Evolutionary conservation across 177 flowering plant genomes (phyloP).

Genomic region (Vitis hybrid): DNA sequence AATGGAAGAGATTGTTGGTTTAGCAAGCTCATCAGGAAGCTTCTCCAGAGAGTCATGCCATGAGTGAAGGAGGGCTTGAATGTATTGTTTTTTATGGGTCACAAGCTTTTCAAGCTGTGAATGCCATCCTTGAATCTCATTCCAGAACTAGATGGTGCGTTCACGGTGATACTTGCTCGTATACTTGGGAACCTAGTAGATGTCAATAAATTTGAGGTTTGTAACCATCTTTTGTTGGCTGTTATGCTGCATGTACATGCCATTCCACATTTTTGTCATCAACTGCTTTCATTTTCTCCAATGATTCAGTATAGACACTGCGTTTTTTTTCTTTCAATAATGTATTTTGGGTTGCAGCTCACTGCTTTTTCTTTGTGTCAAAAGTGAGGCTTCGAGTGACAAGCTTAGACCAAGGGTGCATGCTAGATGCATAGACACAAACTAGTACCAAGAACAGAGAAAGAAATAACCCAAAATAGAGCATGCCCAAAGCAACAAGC

Average conservation of each 20-base stretch:
- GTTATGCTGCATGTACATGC: constrained; percentile 60
- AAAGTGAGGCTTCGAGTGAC: too few relatives aligned
- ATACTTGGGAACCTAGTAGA: constrained; percentile 48
- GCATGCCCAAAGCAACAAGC: too few relatives aligned
- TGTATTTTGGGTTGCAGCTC: too few relatives aligned
- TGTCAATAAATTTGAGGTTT: constrained; percentile 55
- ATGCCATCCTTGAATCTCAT: constrained; percentile 59
- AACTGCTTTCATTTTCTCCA: too few relatives aligned
- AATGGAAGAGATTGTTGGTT: constrained; percentile 47
- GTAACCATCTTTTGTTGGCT: constrained; percentile 49
- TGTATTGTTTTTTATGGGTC: constrained; percentile 62
- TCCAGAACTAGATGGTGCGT: constrained; percentile 55
- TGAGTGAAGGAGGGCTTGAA: constrained; percentile 55
- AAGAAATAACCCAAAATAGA: too few relatives aligned
- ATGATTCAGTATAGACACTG: too few relatives aligned
- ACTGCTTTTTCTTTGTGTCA: too few relatives aligned
- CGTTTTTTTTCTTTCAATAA: too few relatives aligned
- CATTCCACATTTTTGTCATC: constrained; percentile 85
- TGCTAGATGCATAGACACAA: too few relatives aligned
- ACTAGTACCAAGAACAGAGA: too few relatives aligned
- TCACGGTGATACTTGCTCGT: constrained; percentile 67
- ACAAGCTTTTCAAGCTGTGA: constrained; percentile 61
- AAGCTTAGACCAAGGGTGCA: too few relatives aligned
- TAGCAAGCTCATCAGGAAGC: constrained; percentile 73
- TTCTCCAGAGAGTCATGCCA: constrained; percentile 82